Evolutionary conservation across 352 stramenopile species (phyloP).

Genomic region (Phytopythium vexans): DNA sequence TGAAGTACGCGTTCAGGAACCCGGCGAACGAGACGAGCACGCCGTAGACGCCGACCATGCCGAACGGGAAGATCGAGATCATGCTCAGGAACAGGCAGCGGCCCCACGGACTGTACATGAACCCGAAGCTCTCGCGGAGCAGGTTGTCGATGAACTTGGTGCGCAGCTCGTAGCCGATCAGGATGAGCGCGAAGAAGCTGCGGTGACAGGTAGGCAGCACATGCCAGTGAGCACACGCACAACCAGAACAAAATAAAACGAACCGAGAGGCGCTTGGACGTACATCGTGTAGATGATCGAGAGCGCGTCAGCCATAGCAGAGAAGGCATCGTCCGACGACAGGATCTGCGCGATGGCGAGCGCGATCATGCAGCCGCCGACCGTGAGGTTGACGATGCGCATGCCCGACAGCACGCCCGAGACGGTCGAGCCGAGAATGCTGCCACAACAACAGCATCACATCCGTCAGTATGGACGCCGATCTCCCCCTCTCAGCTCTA

Average conservation of each 20-base stretch:
- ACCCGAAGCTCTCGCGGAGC: slow-evolving; percentile 78
- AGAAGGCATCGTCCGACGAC: slow-evolving; percentile 60
- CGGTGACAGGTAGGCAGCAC: slow-evolving; percentile 1
- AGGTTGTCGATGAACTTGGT: slow-evolving; percentile 64
- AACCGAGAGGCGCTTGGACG: slow-evolving; percentile 6
- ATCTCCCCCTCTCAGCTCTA: too few relatives aligned
- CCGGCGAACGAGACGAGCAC: slow-evolving; percentile 71
- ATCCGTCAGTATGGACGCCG: background rate
- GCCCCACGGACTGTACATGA: slow-evolving; percentile 89
- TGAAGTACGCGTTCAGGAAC: slow-evolving; percentile 88
- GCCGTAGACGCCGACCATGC: slow-evolving; percentile 81
- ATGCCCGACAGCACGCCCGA: slow-evolving; percentile 75
- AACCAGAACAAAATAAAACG: background rate
- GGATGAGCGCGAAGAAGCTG: slow-evolving; percentile 81
- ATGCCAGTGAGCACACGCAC: background rate
- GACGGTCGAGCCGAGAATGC: slow-evolving; percentile 79
- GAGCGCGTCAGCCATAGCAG: slow-evolving; percentile 68
- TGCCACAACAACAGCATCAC: slow-evolving; percentile 12
- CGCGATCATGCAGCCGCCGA: slow-evolving; percentile 73
- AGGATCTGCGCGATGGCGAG: slow-evolving; percentile 70
- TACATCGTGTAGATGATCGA: slow-evolving; percentile 88
- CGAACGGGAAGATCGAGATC: slow-evolving; percentile 89
- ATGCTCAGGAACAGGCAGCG: slow-evolving; percentile 86
- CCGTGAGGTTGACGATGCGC: slow-evolving; percentile 70
- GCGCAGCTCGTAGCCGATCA: slow-evolving; percentile 83